Evolutionary conservation across 2,329 filamentous ascomycete genomes (phyloP).

Genomic region (Pseudomassariella vexata): DNA sequence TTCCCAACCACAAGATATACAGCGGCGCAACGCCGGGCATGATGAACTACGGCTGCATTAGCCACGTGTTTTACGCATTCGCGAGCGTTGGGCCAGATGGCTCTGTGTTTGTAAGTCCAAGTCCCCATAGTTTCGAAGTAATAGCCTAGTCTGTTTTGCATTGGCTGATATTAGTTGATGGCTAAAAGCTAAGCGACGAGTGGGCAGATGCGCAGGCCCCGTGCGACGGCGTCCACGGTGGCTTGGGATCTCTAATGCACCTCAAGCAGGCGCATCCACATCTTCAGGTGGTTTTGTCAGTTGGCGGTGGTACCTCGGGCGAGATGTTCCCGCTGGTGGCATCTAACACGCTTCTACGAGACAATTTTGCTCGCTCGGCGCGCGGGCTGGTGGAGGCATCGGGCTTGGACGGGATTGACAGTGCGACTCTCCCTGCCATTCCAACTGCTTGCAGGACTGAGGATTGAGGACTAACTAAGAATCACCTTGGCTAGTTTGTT

Average conservation of each 20-base stretch:
- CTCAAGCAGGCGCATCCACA: slow-evolving; percentile 66
- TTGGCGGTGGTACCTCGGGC: slow-evolving; percentile 63
- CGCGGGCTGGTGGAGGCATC: slow-evolving; percentile 63
- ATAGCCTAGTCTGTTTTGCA: too few relatives aligned
- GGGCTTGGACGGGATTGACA: slow-evolving; percentile 69
- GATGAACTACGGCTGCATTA: slow-evolving; percentile 70
- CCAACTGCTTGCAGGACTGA: too few relatives aligned
- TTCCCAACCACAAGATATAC: slow-evolving; percentile 74
- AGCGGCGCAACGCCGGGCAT: slow-evolving; percentile 66
- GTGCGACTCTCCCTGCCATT: slow-evolving; percentile 38
- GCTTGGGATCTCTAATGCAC: slow-evolving; percentile 66
- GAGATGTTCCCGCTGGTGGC: slow-evolving; percentile 65
- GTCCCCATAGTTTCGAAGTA: too few relatives aligned
- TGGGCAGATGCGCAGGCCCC: slow-evolving; percentile 68
- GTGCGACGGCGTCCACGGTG: slow-evolving; percentile 66
- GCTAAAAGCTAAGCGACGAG: slow-evolving; percentile 65
- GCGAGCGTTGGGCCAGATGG: slow-evolving; percentile 69
- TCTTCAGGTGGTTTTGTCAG: slow-evolving; percentile 69
- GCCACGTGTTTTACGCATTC: slow-evolving; percentile 79
- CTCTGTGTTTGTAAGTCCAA: slow-evolving; percentile 61
- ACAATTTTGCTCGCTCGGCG: slow-evolving; percentile 67
- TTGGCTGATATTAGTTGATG: too few relatives aligned
- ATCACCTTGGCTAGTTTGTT: slow-evolving; percentile 64
- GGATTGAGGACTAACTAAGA: not conserved
- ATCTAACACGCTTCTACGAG: slow-evolving; percentile 49